These are phyloP conservation scores for Aspergillus biplanus DNA, from an alignment of 495 filamentous ascomycete species.

Conservation along the genomic window DNA sequence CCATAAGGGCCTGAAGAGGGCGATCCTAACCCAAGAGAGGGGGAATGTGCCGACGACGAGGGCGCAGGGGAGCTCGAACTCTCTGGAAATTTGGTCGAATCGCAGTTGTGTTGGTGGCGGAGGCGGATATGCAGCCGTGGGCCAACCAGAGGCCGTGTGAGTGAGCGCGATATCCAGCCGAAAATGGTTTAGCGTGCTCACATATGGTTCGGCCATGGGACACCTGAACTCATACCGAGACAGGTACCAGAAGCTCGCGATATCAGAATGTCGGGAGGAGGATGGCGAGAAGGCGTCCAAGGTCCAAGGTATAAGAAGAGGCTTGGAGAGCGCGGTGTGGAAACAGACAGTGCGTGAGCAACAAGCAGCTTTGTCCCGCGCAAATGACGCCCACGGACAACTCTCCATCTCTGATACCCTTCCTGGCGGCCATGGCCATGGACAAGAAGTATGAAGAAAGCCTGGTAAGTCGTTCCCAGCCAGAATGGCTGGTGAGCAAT, in stretches of 20 bases:
- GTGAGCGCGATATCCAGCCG: no score
- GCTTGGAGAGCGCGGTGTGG: background rate
- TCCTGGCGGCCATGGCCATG: slow-evolving; percentile 10
- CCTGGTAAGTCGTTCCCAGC: background rate
- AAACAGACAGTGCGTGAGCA: background rate
- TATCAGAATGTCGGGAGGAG: no score
- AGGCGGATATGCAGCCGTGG: background rate
- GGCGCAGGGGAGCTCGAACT: background rate
- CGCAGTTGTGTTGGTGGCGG: background rate
- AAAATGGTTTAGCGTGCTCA: no score
- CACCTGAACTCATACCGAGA: no score
- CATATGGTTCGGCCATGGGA: no score
- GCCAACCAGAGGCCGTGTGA: no score
- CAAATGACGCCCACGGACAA: slow-evolving; percentile 6
- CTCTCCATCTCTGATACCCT: slow-evolving; percentile 14
- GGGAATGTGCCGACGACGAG: background rate
- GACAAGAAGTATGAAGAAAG: background rate
- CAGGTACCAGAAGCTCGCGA: no score
- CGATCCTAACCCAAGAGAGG: background rate
- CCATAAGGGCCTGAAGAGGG: background rate
- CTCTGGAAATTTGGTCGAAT: no score
- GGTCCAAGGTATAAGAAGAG: background rate
- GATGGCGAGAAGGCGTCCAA: no score
- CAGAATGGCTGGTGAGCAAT: background rate
- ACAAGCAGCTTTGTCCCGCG: background rate